Evolutionary conservation across 169 alveolate genomes (phyloP).

Genomic region (Plasmodium coatneyi): DNA sequence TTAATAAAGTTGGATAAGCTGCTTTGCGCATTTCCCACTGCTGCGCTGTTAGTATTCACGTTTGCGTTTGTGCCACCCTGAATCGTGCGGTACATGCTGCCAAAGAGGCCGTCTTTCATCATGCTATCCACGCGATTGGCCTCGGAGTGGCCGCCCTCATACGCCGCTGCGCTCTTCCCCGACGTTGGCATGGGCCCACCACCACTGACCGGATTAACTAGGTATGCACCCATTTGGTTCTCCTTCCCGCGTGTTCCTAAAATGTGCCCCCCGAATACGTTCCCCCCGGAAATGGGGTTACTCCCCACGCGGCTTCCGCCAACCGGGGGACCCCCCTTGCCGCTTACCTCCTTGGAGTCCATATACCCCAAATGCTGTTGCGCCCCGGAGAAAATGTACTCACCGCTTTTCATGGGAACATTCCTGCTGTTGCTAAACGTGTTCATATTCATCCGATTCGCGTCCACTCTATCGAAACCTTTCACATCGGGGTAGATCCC

Average conservation of each 20-base stretch:
- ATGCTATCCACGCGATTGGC: neutral
- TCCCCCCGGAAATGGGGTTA: neutral
- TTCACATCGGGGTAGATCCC: conserved; percentile 29
- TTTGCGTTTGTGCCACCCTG: neutral
- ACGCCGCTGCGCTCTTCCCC: neutral
- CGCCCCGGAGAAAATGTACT: neutral
- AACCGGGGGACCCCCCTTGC: neutral
- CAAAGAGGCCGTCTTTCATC: conserved; percentile 22
- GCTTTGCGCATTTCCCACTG: neutral
- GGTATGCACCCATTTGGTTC: neutral
- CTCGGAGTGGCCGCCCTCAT: neutral
- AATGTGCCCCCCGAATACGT: neutral
- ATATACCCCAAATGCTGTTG: conserved; percentile 17
- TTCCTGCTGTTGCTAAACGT: conserved; percentile 37
- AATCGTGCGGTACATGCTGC: conserved; percentile 12
- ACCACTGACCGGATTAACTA: neutral
- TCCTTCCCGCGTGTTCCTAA: neutral
- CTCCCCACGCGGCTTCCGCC: neutral
- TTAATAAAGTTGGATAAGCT: neutral
- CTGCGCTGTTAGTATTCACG: neutral
- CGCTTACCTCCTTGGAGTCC: neutral
- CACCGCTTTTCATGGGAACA: conserved; percentile 16
- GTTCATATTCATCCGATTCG: conserved; percentile 11
- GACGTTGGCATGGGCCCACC: neutral
- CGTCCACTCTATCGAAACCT: neutral